Evolutionary conservation across 768 basidiomycete species (phyloP), one percentile per base, ranked within the genome.

Genomic region (Serendipita vermifera): DNA sequence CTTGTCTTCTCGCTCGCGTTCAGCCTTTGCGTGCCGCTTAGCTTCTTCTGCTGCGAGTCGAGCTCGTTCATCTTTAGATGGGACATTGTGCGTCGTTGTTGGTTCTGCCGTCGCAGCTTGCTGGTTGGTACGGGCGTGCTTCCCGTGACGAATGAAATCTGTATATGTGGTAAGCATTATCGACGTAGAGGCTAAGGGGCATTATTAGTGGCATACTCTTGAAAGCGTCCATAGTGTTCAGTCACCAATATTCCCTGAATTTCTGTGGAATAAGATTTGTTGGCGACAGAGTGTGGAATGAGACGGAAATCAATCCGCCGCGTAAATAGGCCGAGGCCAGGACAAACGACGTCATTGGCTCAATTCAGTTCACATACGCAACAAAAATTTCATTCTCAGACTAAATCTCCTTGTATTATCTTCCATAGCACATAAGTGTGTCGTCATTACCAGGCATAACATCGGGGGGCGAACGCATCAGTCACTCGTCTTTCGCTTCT

Each of bases 151-250:
- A 46, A 78, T 74, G 59, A 78, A 72, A 65, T 77, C 76, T 78
- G 61, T 20, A 60, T 59, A 20, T n/a, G 31, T 20, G 58, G 31
- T 48, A 15, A 22, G 57, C 59, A 38, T 55, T 60, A 26, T 58
- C 58, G 54, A 64, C 63, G 7, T 58, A 59, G 41, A 59, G 58
- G 33, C 53, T 58, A 9, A 59, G 46, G 51, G 55, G 53, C 39
- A 62, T 56, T 38, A 55, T 54, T 35, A 32, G 22, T 38, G 9
- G 36, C 29, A 70, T 67, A 89, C 88, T 91, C 75, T 90, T 92
- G 73, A 92, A 87, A 20, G 85, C 84, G 69, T 90, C 81, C 63
- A 92, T 83, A 54, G 89, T 84, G 57, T 15, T 31, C n/a, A n/a
- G n/a, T n/a, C n/a, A n/a, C n/a, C n/a, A n/a, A n/a, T n/a, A n/a